Conservation (phyloP, 140 eudicot genomes). For the Oenanthe javanica region DNA sequence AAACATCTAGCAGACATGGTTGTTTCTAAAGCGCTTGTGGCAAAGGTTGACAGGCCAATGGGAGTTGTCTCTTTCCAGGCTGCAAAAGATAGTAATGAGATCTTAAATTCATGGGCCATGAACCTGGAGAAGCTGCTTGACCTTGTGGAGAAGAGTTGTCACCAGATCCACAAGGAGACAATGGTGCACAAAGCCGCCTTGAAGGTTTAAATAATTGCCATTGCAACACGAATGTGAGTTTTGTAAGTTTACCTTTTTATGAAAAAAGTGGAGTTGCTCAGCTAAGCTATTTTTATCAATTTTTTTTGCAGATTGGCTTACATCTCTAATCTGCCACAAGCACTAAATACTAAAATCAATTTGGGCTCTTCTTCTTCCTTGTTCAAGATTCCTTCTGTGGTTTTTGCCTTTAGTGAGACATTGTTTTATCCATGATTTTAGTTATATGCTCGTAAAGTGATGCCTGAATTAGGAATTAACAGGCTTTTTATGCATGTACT, state of each 20-base stretch:
- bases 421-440: background rate
- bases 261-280: background rate
- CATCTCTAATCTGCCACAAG: background rate
- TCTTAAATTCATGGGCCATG: conserved; percentile 66
- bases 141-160: conserved; percentile 92
- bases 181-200: conserved; percentile 87
- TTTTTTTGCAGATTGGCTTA: background rate
- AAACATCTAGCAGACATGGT: conserved; percentile 91
- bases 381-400: background rate
- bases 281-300: background rate
- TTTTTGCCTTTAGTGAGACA: background rate
- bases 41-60: conserved; percentile 82
- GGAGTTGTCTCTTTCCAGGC: conserved; percentile 67
- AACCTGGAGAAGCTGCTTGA: conserved; percentile 90
- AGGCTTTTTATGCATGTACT: background rate
- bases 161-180: conserved; percentile 95
- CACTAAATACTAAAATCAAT: background rate
- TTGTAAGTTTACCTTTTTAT: background rate
- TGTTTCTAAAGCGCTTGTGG: conserved; percentile 79
- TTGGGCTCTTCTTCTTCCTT: background rate
- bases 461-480: background rate
- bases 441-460: background rate
- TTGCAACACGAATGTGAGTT: background rate
- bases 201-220: conserved; percentile 26
- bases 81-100: conserved; percentile 77